A percentile compares a stretch with the other conserved stretches of the same genome.
Conservation (phyloP, 2,329 filamentous ascomycete genomes). For the Chaetomiaceae sp. region DNA sequence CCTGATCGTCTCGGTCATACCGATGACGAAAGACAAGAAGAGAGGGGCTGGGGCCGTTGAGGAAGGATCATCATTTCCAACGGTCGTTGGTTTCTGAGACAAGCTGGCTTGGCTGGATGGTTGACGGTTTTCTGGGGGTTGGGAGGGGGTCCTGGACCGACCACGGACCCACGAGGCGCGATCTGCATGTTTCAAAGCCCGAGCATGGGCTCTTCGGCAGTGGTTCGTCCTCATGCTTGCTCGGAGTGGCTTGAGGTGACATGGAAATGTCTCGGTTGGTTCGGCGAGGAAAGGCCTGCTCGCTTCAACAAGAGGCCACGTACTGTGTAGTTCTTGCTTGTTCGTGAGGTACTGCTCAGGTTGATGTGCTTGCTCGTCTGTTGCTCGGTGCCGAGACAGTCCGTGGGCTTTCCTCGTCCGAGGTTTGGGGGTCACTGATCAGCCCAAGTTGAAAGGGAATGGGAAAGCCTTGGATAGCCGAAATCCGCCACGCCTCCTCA, state of each 20-base stretch:
- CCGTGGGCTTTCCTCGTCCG: background rate
- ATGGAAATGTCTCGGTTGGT: background rate
- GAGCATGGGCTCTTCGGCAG: background rate
- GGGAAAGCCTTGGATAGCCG: background rate
- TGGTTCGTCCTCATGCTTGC: background rate
- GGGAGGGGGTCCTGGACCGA: too few species aligned
- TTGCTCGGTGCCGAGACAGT: background rate
- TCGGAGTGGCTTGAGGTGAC: background rate
- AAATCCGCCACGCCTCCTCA: background rate
- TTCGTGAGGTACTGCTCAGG: too few species aligned
- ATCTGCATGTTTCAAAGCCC: too few species aligned
- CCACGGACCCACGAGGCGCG: too few species aligned
- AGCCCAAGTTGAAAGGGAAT: background rate
- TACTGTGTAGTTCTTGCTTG: too few species aligned
- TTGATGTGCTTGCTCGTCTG: too few species aligned
- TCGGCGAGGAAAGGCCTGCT: too few species aligned
- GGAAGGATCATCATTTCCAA: background rate
- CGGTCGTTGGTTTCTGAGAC: too few species aligned
- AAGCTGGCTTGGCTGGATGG: too few species aligned
- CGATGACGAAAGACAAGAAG: conserved; percentile 1
- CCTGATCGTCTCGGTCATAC: background rate
- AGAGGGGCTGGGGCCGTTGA: background rate
- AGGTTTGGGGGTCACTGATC: background rate
- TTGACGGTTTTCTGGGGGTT: too few species aligned
- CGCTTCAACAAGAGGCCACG: too few species aligned